phyloP scores from a whole-genome alignment of 805 yeast species.

The Hanseniaspora mollemarum region DNA sequence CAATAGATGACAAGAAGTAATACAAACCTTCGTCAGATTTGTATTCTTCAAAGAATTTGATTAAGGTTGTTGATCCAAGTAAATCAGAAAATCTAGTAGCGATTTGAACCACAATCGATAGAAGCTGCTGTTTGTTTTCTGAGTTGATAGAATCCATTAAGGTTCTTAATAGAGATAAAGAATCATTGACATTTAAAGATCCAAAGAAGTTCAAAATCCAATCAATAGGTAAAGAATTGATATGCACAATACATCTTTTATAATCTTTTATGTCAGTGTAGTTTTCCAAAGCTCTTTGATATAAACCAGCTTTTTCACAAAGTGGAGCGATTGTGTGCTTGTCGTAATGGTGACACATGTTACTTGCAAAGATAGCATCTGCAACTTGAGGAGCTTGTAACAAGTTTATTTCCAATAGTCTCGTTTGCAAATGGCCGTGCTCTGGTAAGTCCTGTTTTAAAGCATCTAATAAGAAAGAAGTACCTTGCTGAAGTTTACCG shows the following conservation, averaged over 20 bases:
- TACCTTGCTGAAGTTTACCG: constrained; percentile 91
- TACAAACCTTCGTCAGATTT: constrained; percentile 87
- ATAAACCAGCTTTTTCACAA: constrained; percentile 91
- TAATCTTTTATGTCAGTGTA: constrained; percentile 91
- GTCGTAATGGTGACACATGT: constrained; percentile 91
- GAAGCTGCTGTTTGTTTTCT: constrained; percentile 41
- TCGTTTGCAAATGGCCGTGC: constrained; percentile 91
- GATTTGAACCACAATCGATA: constrained; percentile 89
- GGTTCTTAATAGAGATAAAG: constrained; percentile 75
- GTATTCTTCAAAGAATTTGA: constrained; percentile 86
- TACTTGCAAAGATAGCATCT: constrained; percentile 92
- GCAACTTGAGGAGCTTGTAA: constrained; percentile 98
- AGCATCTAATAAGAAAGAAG: constrained; percentile 92
- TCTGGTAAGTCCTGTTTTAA: constrained; percentile 86
- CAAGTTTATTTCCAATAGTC: constrained; percentile 82
- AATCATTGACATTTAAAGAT: constrained; percentile 85
- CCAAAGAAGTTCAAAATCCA: constrained; percentile 93
- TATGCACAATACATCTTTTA: constrained; percentile 85
- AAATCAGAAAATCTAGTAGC: constrained; percentile 93
- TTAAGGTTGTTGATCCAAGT: constrained; percentile 73
- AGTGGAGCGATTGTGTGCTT: constrained; percentile 82
- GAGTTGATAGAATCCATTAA: constrained; percentile 68
- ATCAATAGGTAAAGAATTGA: constrained; percentile 73
- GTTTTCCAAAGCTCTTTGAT: constrained; percentile 91
- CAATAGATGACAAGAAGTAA: constrained; percentile 86